Conservation (phyloP, 129 eudicot genomes). For the Mikania micrantha region DNA sequence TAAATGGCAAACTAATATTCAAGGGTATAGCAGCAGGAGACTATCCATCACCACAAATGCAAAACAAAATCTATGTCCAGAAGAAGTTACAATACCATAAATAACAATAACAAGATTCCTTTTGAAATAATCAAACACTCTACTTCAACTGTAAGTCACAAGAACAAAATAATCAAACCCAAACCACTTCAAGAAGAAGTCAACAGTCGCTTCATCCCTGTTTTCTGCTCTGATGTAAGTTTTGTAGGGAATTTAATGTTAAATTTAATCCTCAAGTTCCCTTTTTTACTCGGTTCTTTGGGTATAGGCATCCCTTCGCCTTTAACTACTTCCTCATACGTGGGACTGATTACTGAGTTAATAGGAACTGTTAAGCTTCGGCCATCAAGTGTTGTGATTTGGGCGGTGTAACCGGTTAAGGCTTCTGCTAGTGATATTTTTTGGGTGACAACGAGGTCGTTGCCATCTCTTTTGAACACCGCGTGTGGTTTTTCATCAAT, state of each 20-base stretch:
- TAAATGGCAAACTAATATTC: not conserved
- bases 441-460: slow-evolving; percentile 23
- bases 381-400: slow-evolving; percentile 20
- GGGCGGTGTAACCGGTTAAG: slow-evolving; percentile 16
- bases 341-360: slow-evolving; percentile 35
- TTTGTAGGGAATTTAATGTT: slow-evolving; percentile 43
- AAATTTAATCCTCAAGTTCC: slow-evolving; percentile 27
- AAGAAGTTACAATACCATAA: slow-evolving; percentile 5
- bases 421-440: slow-evolving; percentile 22
- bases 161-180: not conserved
- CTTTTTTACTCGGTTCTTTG: slow-evolving; percentile 25
- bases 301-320: slow-evolving; percentile 38
- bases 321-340: slow-evolving; percentile 22
- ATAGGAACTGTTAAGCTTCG: slow-evolving; percentile 15
- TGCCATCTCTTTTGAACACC: slow-evolving; percentile 21
- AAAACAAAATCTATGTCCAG: slow-evolving; percentile 4
- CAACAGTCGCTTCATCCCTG: slow-evolving; percentile 10
- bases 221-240: slow-evolving; percentile 29
- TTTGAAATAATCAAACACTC: too few relatives aligned
- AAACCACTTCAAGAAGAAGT: slow-evolving; percentile 16
- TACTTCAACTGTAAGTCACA: not conserved
- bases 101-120: not conserved
- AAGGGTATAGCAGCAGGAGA: not conserved
- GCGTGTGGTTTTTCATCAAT: slow-evolving; percentile 35
- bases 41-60: not conserved